Conservation (phyloP, 2,329 filamentous ascomycete species). For the Ceratocystis variospora region DNA sequence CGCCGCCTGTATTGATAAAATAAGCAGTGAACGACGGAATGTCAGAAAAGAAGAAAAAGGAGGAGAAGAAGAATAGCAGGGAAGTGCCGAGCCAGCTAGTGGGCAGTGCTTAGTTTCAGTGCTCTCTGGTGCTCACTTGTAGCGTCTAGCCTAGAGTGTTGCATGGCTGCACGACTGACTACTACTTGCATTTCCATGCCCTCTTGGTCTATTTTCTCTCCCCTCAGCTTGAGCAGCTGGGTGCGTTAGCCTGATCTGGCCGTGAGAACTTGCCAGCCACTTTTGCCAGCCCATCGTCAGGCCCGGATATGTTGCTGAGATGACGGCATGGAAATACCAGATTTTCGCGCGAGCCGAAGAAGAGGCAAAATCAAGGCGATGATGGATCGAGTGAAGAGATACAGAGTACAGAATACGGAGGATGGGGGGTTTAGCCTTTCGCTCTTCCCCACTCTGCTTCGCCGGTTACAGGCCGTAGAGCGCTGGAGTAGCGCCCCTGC, state of each 20-base stretch:
- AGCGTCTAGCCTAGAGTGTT: no score
- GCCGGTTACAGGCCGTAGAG: not conserved
- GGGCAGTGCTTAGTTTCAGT: not conserved
- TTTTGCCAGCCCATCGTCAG: not conserved
- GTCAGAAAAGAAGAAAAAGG: not conserved
- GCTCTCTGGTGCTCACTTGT: not conserved
- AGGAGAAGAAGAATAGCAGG: no score
- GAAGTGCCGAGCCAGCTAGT: not conserved
- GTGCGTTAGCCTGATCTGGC: no score
- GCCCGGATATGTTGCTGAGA: not conserved
- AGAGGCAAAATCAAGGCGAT: not conserved
- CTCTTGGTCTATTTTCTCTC: not conserved
- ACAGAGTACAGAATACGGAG: not conserved
- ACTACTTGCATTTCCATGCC: no score
- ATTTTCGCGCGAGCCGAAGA: constrained; percentile 5
- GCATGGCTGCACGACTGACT: no score
- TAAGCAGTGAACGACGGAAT: no score
- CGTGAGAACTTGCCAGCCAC: no score
- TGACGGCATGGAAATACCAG: constrained; percentile 4
- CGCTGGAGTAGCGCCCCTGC: not conserved
- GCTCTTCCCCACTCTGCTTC: not conserved
- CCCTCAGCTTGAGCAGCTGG: not conserved
- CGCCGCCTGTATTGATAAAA: no score
- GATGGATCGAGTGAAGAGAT: not conserved
- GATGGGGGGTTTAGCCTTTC: not conserved